phyloP scores from a whole-genome alignment of 306 rosid species.

The Ormosia emarginata region DNA sequence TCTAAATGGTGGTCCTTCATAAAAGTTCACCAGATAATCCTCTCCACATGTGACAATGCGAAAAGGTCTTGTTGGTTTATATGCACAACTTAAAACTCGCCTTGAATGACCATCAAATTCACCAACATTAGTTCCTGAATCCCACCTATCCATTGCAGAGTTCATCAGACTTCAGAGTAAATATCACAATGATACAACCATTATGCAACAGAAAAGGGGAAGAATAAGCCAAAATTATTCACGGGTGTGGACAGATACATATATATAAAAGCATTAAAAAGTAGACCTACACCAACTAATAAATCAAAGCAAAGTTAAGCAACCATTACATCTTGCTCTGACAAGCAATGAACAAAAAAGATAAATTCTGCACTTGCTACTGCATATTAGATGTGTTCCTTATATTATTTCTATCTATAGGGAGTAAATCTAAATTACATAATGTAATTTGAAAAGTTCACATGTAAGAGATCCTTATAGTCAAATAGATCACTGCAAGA shows the following conservation, averaged over 20 bases:
- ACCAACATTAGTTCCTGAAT: constrained; percentile 91
- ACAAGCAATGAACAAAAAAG: background rate
- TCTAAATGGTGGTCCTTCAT: constrained; percentile 94
- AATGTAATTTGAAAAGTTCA: background rate
- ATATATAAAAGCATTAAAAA: background rate
- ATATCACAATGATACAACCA: background rate
- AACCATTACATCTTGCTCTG: background rate
- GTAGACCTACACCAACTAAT: background rate
- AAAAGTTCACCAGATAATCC: constrained; percentile 87
- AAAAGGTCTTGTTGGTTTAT: constrained; percentile 88
- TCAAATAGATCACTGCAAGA: background rate
- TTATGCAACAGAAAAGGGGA: background rate
- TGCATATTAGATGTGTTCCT: no score
- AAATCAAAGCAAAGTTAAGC: background rate
- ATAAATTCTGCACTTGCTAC: no score
- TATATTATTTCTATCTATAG: no score
- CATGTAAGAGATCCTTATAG: background rate
- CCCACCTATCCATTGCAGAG: constrained; percentile 64
- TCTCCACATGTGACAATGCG: constrained; percentile 92
- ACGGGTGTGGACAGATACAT: background rate
- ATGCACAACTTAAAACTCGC: constrained; percentile 88
- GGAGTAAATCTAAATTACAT: no score
- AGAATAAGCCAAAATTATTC: background rate
- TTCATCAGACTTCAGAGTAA: background rate
- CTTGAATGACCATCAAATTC: constrained; percentile 96